Evolutionary conservation across 805 yeast genomes (phyloP).

Genomic region (Saccharomyces kudriavzevii): DNA sequence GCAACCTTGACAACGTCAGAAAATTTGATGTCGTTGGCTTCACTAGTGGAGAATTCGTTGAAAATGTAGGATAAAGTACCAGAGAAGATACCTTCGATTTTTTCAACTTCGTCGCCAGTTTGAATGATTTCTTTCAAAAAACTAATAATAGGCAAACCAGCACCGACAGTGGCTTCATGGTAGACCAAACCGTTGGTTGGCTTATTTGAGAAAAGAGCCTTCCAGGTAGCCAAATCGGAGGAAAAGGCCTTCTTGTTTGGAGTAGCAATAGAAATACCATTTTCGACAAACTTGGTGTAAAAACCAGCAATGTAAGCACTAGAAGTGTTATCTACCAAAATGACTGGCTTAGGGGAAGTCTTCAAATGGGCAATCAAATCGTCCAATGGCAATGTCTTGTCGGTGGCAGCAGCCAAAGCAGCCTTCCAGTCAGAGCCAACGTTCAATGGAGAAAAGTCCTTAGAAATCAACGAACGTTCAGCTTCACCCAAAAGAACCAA

Average conservation of each 20-base stretch:
- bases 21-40: conserved; percentile 57
- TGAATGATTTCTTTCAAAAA: conserved; percentile 79
- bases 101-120: conserved; percentile 89
- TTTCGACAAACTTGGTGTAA: conserved; percentile 65
- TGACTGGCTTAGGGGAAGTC: conserved; percentile 63
- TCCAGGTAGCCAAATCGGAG: conserved; percentile 65
- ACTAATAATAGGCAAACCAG: conserved; percentile 90
- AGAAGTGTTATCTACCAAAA: conserved; percentile 91
- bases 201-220: conserved; percentile 56
- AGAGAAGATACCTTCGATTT: conserved; percentile 91
- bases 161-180: conserved; percentile 98
- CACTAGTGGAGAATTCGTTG: conserved; percentile 78
- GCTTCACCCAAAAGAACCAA: conserved; percentile 77
- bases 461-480: conserved; percentile 55
- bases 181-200: conserved; percentile 63
- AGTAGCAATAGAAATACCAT: conserved; percentile 89
- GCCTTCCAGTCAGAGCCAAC: conserved; percentile 46
- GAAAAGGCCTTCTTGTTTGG: conserved; percentile 98
- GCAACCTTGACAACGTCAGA: conserved; percentile 87
- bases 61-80: conserved; percentile 94
- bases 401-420: conserved; percentile 37
- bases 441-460: conserved; percentile 65
- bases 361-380: conserved; percentile 57
- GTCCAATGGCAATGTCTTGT: conserved; percentile 42
- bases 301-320: conserved; percentile 65